Evolutionary conservation across 2,329 filamentous ascomycete genomes (phyloP).

Genomic region (Teratosphaeria nubilosa): DNA sequence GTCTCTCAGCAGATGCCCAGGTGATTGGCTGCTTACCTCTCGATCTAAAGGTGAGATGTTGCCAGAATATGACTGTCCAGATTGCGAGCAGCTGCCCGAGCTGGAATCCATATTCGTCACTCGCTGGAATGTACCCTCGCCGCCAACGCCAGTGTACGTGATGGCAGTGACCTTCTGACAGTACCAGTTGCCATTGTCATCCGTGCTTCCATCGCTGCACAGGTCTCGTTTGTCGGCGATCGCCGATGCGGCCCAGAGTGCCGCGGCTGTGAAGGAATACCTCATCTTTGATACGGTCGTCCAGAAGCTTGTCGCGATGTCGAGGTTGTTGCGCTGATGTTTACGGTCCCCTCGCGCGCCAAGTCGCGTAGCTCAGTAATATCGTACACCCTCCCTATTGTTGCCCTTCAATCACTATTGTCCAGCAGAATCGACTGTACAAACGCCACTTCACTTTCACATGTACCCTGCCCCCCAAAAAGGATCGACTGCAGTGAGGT

Average conservation of each 20-base stretch:
- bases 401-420: background rate
- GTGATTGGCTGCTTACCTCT: slow-evolving; percentile 44
- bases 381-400: background rate
- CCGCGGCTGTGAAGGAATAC: slow-evolving; percentile 21
- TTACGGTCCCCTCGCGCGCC: background rate
- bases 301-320: background rate
- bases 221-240: slow-evolving; percentile 17
- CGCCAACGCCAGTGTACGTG: slow-evolving; percentile 46
- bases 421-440: background rate
- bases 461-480: background rate
- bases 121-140: slow-evolving; percentile 49
- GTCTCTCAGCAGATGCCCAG: background rate
- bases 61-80: slow-evolving; percentile 46
- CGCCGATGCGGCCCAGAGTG: slow-evolving; percentile 20
- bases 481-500: background rate
- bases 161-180: slow-evolving; percentile 56
- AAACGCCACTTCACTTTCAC: background rate
- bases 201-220: slow-evolving; percentile 20
- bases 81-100: slow-evolving; percentile 43
- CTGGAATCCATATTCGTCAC: slow-evolving; percentile 52
- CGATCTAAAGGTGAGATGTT: slow-evolving; percentile 58
- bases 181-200: slow-evolving; percentile 50
- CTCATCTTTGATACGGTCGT: slow-evolving; percentile 15
- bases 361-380: background rate
- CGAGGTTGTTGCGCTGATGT: background rate